Conservation (phyloP, 768 basidiomycete species). For the Clitopilus passeckerianus region DNA sequence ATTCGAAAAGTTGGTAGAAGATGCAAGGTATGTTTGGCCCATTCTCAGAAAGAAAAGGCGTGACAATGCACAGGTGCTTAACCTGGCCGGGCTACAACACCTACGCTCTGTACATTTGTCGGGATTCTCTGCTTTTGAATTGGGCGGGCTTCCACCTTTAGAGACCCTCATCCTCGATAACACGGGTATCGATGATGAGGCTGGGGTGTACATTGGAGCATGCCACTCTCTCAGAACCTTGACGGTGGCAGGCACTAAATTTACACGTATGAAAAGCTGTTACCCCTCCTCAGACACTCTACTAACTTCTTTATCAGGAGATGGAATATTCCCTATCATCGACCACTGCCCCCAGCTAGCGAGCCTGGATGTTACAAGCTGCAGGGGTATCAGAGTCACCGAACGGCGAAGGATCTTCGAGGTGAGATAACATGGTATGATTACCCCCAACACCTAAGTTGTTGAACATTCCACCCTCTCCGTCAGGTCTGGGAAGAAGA, state of each 20-base stretch:
- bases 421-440: conserved; percentile 22
- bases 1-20: conserved; percentile 49
- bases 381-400: conserved; percentile 52
- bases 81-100: conserved; percentile 47
- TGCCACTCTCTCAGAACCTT: conserved; percentile 45
- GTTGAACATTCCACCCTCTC: neutral
- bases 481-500: conserved; percentile 27
- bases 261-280: conserved; percentile 41
- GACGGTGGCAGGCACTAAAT: conserved; percentile 51
- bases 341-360: conserved; percentile 49
- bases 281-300: neutral
- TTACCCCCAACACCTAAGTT: neutral
- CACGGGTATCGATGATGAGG: conserved; percentile 56
- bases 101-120: conserved; percentile 48
- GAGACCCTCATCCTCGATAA: conserved; percentile 52
- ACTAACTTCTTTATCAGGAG: conserved; percentile 26
- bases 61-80: conserved; percentile 39
- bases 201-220: conserved; percentile 43
- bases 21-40: conserved; percentile 42
- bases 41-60: neutral
- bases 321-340: conserved; percentile 51
- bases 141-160: conserved; percentile 29
- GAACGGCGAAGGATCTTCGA: conserved; percentile 68
- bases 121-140: conserved; percentile 36
- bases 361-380: conserved; percentile 62